Conservation (phyloP, 2,329 filamentous ascomycete species). For the Hymenoscyphus repandus region DNA sequence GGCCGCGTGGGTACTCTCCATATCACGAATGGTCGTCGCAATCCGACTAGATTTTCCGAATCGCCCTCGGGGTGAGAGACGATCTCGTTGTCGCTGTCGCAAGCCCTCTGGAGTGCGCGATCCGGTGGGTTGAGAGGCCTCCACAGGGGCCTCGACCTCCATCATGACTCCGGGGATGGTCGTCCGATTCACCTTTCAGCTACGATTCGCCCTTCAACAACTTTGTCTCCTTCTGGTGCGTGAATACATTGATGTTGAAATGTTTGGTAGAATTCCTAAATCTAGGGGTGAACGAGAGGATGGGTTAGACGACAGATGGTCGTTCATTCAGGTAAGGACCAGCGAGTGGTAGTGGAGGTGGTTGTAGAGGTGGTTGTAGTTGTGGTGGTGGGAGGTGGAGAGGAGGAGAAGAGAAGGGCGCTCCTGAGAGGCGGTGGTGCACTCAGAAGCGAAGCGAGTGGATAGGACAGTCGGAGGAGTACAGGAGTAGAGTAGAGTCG, state of each 20-base stretch:
- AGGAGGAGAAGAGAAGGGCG: no score
- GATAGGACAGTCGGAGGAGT: conserved; percentile 14
- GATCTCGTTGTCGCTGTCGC: conserved; percentile 33
- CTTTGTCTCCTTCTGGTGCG: conserved; percentile 17
- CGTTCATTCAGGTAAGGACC: background rate
- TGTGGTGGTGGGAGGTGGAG: no score
- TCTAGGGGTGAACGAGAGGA: background rate
- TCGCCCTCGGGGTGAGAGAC: conserved; percentile 28
- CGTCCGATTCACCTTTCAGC: conserved; percentile 1
- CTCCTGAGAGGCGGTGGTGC: no score
- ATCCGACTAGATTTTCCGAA: conserved; percentile 21
- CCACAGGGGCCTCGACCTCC: conserved; percentile 17
- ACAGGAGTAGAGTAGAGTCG: background rate
- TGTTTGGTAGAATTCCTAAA: background rate
- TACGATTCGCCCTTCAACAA: conserved; percentile 14
- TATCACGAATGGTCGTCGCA: conserved; percentile 21
- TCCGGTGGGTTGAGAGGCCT: conserved; percentile 14
- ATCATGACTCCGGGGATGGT: conserved; percentile 6
- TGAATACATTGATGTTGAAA: conserved; percentile 24
- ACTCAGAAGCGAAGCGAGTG: conserved; percentile 18
- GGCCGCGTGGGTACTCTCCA: conserved; percentile 14
- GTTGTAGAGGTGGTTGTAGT: no score
- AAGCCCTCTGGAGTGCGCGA: conserved; percentile 27
- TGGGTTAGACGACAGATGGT: background rate
- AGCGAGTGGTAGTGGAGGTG: no score